Percentiles rank a stretch among this genome's conserved stretches.
Conservation (phyloP, 257 asterid genomes). For the Marsdenia floribunda region DNA sequence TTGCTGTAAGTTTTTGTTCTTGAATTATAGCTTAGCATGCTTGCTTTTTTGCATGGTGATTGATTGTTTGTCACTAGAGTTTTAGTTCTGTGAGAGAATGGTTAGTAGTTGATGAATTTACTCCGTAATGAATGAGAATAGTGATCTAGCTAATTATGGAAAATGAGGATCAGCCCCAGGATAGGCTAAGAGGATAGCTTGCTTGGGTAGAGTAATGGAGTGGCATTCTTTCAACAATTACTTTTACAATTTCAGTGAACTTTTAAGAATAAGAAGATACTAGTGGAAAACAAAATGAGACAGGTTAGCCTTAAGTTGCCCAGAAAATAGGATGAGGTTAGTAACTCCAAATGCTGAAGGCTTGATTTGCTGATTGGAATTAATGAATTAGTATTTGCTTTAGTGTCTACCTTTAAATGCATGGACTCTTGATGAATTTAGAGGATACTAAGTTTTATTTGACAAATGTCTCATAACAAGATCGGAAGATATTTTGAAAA, state of each 20-base stretch:
- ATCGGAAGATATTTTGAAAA: background rate
- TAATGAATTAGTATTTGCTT: background rate
- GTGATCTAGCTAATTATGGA: background rate
- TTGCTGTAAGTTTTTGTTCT: background rate
- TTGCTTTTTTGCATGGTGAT: background rate
- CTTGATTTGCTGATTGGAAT: background rate
- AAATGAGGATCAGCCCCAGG: background rate
- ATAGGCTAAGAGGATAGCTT: background rate
- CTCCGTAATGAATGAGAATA: background rate
- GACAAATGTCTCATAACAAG: background rate
- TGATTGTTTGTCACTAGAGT: background rate
- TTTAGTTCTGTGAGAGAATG: background rate
- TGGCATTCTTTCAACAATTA: background rate
- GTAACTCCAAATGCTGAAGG: background rate
- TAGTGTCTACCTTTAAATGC: background rate
- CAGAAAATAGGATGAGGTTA: background rate
- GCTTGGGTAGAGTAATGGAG: background rate
- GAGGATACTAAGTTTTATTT: background rate
- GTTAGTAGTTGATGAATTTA: background rate
- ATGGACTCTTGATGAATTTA: background rate
- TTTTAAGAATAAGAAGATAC: background rate
- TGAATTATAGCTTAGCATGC: background rate
- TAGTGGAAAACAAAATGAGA: background rate
- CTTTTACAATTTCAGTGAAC: background rate
- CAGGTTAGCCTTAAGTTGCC: background rate